Evolutionary conservation across 75 land plant genomes (phyloP).

Genomic region (Selaginella tamariscina): DNA sequence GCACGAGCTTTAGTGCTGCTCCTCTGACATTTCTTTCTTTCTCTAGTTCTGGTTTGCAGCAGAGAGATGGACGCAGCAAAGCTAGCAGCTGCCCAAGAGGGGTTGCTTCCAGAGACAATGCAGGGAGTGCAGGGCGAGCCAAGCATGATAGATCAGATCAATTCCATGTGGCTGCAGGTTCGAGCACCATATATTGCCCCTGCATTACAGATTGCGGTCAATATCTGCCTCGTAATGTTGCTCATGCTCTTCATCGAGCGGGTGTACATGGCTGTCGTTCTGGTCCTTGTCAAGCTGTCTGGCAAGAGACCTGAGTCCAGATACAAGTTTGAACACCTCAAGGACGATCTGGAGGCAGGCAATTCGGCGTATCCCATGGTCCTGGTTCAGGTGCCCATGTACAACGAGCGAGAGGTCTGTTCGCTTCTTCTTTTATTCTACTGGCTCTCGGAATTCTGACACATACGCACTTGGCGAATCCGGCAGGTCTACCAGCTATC

Average conservation of each 20-base stretch:
- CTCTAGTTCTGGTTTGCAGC: too few relatives aligned
- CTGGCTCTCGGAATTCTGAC: not conserved
- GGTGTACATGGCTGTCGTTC: slow-evolving; percentile 54
- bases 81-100: not conserved
- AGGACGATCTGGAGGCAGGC: slow-evolving; percentile 55
- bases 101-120: slow-evolving; percentile 13
- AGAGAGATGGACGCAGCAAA: not conserved
- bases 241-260: slow-evolving; percentile 70
- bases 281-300: slow-evolving; percentile 41
- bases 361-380: slow-evolving; percentile 61
- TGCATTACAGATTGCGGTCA: slow-evolving; percentile 31
- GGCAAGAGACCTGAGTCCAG: slow-evolving; percentile 43
- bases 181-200: slow-evolving; percentile 59
- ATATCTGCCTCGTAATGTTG: slow-evolving; percentile 49
- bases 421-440: not conserved
- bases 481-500: slow-evolving; percentile 73
- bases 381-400: slow-evolving; percentile 70
- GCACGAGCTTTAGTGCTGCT: too few relatives aligned
- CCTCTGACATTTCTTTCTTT: too few relatives aligned
- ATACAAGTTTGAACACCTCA: slow-evolving; percentile 60
- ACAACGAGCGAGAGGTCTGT: slow-evolving; percentile 49
- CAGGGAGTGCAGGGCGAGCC: slow-evolving; percentile 4
- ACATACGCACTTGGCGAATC: not conserved
- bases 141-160: slow-evolving; percentile 26
- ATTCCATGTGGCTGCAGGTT: slow-evolving; percentile 38